Conservation (phyloP, 164 flowering plant species). For the Saururus chinensis region DNA sequence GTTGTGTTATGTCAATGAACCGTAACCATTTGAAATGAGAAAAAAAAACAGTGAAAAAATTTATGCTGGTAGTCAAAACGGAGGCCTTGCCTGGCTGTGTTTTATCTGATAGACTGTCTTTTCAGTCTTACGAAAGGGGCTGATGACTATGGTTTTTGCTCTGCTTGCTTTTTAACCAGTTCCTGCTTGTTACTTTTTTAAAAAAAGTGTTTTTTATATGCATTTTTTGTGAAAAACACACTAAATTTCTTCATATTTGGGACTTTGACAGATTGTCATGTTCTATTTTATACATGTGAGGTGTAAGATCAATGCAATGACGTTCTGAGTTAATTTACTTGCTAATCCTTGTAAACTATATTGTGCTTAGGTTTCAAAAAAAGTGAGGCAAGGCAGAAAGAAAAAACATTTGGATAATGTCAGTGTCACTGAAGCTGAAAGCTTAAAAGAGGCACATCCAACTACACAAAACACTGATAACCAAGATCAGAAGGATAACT, state of each 20-base stretch:
- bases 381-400: constrained; percentile 47
- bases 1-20: too few relatives aligned
- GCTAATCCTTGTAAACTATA: not conserved
- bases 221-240: too few relatives aligned
- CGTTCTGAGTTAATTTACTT: not conserved
- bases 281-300: not conserved
- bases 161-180: too few relatives aligned
- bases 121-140: too few relatives aligned
- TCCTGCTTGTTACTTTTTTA: too few relatives aligned
- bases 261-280: too few relatives aligned
- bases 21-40: not conserved
- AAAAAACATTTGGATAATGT: constrained; percentile 24
- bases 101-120: too few relatives aligned
- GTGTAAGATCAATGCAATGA: not conserved
- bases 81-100: not conserved
- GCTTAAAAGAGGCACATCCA: constrained; percentile 12
- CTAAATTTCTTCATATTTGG: too few relatives aligned
- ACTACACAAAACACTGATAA: constrained; percentile 6
- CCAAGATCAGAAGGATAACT: not conserved
- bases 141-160: too few relatives aligned
- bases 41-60: too few relatives aligned
- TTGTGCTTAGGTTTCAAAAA: constrained; percentile 60
- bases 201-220: too few relatives aligned
- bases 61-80: not conserved
- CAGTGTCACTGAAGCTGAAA: constrained; percentile 17